Percentiles rank a stretch among this genome's conserved stretches.
phyloP scores from a whole-genome alignment of 2,329 filamentous ascomycete species.

The Scolecobasidium constrictum region DNA sequence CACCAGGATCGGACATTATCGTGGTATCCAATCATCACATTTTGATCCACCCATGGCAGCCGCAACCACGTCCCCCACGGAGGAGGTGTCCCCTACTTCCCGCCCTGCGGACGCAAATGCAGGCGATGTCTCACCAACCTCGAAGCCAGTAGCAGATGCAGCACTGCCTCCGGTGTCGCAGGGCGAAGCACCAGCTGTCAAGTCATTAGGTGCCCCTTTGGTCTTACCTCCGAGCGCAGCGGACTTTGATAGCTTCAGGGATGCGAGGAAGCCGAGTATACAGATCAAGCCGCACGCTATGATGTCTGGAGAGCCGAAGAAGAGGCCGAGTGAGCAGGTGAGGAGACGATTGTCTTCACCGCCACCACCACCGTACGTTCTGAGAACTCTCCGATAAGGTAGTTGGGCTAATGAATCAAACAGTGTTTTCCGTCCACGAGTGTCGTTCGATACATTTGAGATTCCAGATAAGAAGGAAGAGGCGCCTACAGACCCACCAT shows the following conservation, averaged over 20 bases:
- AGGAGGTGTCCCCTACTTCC: slow-evolving; percentile 5
- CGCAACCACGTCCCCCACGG: neutral
- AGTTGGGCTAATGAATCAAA: neutral
- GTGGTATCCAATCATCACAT: no score
- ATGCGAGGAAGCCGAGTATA: slow-evolving; percentile 24
- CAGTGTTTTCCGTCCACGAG: slow-evolving; percentile 25
- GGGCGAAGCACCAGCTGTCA: slow-evolving; percentile 11
- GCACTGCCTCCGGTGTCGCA: neutral
- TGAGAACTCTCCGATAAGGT: slow-evolving; percentile 1
- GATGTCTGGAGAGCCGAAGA: slow-evolving; percentile 9
- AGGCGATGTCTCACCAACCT: neutral
- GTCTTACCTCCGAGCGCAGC: slow-evolving; percentile 16
- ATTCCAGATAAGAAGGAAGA: slow-evolving; percentile 40
- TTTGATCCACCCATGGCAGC: neutral
- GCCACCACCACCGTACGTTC: slow-evolving; percentile 30
- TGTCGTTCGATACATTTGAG: slow-evolving; percentile 67
- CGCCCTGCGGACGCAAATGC: neutral
- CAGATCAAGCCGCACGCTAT: slow-evolving; percentile 26
- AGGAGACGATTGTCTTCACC: slow-evolving; percentile 27
- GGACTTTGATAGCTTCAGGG: slow-evolving; percentile 10
- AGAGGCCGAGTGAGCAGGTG: neutral
- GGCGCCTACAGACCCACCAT: slow-evolving; percentile 48
- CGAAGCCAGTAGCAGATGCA: neutral
- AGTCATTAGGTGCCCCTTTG: slow-evolving; percentile 16
- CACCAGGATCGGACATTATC: no score